Percentiles rank a stretch among this genome's conserved stretches.
Conservation (phyloP, 2,329 filamentous ascomycete species). For the Aspergillus tanneri region DNA sequence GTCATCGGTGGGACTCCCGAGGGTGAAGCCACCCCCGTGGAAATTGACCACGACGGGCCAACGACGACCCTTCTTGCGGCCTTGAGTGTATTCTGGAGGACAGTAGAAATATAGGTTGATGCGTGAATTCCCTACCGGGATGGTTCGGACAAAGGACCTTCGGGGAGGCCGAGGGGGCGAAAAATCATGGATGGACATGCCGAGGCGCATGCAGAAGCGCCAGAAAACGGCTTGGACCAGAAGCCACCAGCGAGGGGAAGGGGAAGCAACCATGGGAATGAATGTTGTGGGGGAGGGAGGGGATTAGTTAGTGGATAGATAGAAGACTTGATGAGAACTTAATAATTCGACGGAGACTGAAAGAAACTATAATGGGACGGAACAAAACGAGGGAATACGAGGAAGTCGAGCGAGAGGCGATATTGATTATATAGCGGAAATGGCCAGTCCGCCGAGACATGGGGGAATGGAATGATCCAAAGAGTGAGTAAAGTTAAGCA, state of each 20-base stretch:
- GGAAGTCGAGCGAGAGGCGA: no score
- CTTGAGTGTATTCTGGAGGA: slow-evolving; percentile 44
- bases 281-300: not conserved
- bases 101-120: slow-evolving; percentile 63
- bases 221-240: slow-evolving; percentile 64
- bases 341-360: no score
- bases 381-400: not conserved
- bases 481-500: no score
- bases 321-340: not conserved
- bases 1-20: slow-evolving; percentile 61
- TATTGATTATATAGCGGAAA: no score
- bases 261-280: slow-evolving; percentile 8
- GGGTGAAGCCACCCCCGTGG: slow-evolving; percentile 63
- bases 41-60: slow-evolving; percentile 64
- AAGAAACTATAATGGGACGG: not conserved
- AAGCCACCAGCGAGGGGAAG: slow-evolving; percentile 56
- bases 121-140: slow-evolving; percentile 51
- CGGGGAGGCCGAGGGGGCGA: slow-evolving; percentile 60
- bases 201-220: slow-evolving; percentile 66
- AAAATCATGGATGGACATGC: slow-evolving; percentile 66
- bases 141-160: slow-evolving; percentile 59
- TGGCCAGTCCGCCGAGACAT: no score
- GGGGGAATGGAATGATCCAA: no score
- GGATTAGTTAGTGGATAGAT: not conserved
- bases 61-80: slow-evolving; percentile 39